Evolutionary conservation across 306 rosid genomes (phyloP), one percentile per base, ranked within the genome.

Genomic region (Quercus wislizeni): DNA sequence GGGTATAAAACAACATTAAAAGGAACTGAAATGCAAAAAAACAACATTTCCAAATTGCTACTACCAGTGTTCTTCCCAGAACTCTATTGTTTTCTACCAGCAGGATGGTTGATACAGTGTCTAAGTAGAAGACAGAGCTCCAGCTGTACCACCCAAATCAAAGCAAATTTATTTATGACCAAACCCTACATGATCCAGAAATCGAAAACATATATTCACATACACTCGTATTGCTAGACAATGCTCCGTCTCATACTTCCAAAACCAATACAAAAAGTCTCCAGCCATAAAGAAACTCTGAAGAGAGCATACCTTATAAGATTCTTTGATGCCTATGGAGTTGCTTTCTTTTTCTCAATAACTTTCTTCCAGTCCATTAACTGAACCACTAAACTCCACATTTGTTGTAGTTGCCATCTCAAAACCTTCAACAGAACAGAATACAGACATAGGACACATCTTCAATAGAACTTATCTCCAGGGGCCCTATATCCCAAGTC

Each of bases 201-300:
- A 67, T 78, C 72, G n/a, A 13, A 62, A 31, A 14, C 76, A 74
- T 69, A n/a, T 12, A 10, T 49, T 49, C 38, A 25, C 55, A 28
- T 15, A 61, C 63, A 11, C 69, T 57, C 25, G 82, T 52, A 70
- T 52, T 52, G 74, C 55, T 74, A 74, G 74, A 76, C 35, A 51
- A 35, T 68, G 30, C 10, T 67, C 74, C 64, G 51, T 79, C 31
- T 38, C 35, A 46, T 38, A 63, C 41, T 74, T 25, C 25, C 19
- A 19, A 59, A 19, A 68, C 25, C 41, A 6, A 11, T 27, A 41
- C 30, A 9, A 59, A 20, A 23, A 28, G 61, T 15, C 31, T 54
- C 68, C 31, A 25, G 33, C 74, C 55, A 6, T 4, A 46, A 62
- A 63, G 62, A 49, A 33, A 41, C 54, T 59, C 67, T 58, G 19